phyloP scores from a whole-genome alignment of 2,329 filamentous ascomycete species.

The Talaromyces sp. region DNA sequence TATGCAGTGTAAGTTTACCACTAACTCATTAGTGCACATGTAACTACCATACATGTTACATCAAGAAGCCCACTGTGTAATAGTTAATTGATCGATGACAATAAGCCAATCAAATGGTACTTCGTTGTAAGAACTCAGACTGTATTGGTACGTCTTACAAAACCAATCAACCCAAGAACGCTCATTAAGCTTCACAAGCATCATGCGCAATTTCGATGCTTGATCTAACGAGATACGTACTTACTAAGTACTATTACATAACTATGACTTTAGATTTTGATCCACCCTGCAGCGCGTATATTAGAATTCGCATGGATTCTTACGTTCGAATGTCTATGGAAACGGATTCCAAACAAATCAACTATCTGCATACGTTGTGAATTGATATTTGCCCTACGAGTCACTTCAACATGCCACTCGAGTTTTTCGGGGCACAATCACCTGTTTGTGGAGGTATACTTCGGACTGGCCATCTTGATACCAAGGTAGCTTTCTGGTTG shows the following conservation, averaged over 20 bases:
- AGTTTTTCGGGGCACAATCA: no score
- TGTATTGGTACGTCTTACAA: background rate
- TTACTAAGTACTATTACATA: no score
- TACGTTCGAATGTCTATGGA: no score
- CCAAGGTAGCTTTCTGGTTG: no score
- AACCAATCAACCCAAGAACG: background rate
- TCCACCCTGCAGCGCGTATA: background rate
- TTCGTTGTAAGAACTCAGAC: background rate
- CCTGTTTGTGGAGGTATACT: no score
- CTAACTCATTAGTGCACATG: no score
- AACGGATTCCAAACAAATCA: background rate
- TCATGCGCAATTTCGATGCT: background rate
- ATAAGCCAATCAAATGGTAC: background rate
- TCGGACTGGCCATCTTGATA: no score
- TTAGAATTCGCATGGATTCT: background rate
- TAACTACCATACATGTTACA: background rate
- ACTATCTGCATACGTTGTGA: no score
- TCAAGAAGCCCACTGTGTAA: background rate
- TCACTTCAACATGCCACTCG: no score
- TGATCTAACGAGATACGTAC: background rate
- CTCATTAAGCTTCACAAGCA: background rate
- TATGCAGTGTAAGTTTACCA: no score
- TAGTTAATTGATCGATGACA: background rate
- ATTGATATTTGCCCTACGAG: no score
- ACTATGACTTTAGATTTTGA: background rate